Evolutionary conservation across 176 grass and related monocot species (phyloP), one percentile per base, ranked within the genome.

Genomic region (Guadua angustifolia): DNA sequence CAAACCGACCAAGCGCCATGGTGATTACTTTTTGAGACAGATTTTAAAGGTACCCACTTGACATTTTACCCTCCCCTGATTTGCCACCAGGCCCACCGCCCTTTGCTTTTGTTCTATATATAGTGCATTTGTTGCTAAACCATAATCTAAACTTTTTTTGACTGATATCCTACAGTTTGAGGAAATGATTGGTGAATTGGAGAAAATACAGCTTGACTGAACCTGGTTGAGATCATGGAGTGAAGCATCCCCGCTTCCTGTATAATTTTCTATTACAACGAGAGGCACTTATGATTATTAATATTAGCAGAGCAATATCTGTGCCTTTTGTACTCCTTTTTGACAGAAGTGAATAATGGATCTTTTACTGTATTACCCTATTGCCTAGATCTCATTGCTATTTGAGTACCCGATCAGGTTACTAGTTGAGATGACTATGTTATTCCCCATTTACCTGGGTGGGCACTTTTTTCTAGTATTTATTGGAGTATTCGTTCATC

Each of bases 1-100:
- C 36, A 95, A 95, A 74, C 65, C 85, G 29, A 83, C 74, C 14
- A 98, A 98, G 78, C 83, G 69, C 11, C 88, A 95, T 24, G 93
- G 93, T 76, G 96, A 98, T 63, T 98, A 94, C 76, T 95, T 98
- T 88, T 88, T 98, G 85, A 92, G 93, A 63, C 96, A 98, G 71
- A 90, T 98, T 89, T 94, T 98, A 36, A 98, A 98, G 93, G 93
- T 98, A 89, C 43, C 5, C 12, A 71, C 67, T 61, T 72, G 11
- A 22, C 4, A n/a, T 69, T 53, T 68, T 11, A 6, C 12, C 42
- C 45, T 39, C 44, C 47, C 7, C 5, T 35, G 49, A 69, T 71
- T 51, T 51, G 49, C 49, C 49, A 51, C 49, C 49, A 33, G 7
- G 12, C 6, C 15, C 17, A 36, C 18, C 29, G n/a, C 2, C 21